These are phyloP conservation scores for Paragyromitra xinjiangensis DNA, from an alignment of 495 filamentous ascomycete genomes.

Conservation along the genomic window DNA sequence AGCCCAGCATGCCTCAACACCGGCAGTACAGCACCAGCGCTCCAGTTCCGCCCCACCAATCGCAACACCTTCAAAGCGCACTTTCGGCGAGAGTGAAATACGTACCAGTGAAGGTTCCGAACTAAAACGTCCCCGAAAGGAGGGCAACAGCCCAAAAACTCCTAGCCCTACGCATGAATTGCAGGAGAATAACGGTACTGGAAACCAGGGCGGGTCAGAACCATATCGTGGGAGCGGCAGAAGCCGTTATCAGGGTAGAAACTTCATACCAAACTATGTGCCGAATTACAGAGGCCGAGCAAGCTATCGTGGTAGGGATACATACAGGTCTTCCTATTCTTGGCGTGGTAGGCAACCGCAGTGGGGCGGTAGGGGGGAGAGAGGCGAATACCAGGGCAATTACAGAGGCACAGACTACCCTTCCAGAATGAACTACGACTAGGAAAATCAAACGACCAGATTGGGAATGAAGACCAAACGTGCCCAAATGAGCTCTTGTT, in stretches of 20 bases:
- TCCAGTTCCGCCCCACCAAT: constrained; percentile 46
- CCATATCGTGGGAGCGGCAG: constrained; percentile 14
- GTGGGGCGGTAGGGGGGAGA: constrained; percentile 24
- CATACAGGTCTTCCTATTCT: constrained; percentile 12
- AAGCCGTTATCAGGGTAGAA: constrained; percentile 43
- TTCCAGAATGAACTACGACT: constrained; percentile 33
- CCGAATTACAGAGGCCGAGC: constrained; percentile 11
- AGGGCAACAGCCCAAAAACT: neutral
- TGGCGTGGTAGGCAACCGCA: constrained; percentile 37
- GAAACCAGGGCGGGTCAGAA: constrained; percentile 8
- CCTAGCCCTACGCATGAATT: constrained; percentile 20
- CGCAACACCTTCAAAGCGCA: constrained; percentile 29
- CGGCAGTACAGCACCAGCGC: constrained; percentile 6
- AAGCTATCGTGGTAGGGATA: constrained; percentile 26
- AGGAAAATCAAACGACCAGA: neutral
- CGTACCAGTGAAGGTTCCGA: neutral
- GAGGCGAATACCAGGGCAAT: constrained; percentile 20
- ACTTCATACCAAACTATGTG: constrained; percentile 40
- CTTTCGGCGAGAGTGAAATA: neutral
- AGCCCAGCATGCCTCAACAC: neutral
- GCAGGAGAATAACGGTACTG: neutral
- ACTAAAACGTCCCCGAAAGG: constrained; percentile 18
- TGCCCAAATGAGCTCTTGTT: neutral
- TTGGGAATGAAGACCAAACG: neutral
- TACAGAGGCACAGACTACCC: constrained; percentile 32